A percentile compares a stretch with the other conserved stretches of the same genome.
phyloP scores from a whole-genome alignment of 2,329 filamentous ascomycete genomes.

The Penicillium fuscoglaucum region DNA sequence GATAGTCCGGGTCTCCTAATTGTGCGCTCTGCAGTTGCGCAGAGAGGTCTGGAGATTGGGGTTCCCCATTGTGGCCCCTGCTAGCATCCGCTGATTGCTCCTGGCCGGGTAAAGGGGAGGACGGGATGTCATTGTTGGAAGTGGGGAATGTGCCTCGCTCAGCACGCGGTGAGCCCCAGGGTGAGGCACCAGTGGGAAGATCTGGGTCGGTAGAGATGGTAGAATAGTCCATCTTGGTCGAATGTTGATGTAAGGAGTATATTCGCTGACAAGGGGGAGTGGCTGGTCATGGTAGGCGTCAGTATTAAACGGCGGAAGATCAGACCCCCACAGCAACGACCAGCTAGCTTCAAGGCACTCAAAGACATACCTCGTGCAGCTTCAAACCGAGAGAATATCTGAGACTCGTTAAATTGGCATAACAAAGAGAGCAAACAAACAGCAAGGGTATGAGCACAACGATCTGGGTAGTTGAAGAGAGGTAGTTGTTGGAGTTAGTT shows the following conservation, averaged over 20 bases:
- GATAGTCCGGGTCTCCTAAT: conserved; percentile 39
- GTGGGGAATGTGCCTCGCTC: conserved; percentile 44
- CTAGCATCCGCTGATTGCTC: conserved; percentile 36
- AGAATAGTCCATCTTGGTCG: conserved; percentile 64
- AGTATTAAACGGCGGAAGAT: conserved; percentile 25
- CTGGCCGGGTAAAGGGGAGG: conserved; percentile 44
- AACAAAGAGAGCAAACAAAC: conserved; percentile 3
- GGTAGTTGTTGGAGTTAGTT: conserved; percentile 14
- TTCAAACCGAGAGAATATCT: conserved; percentile 6
- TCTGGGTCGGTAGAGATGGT: conserved; percentile 58
- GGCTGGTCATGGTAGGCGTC: conserved; percentile 27
- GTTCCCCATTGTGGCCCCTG: conserved; percentile 20
- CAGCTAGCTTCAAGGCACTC: conserved; percentile 16
- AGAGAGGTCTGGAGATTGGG: conserved; percentile 48
- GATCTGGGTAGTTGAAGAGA: conserved; percentile 1
- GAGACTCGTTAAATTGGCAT: conserved; percentile 10
- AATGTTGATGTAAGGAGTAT: conserved; percentile 20
- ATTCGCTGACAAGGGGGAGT: conserved; percentile 21
- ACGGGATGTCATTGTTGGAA: conserved; percentile 40
- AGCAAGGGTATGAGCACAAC: conserved; percentile 2
- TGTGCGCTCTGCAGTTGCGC: conserved; percentile 44
- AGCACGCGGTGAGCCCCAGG: conserved; percentile 63
- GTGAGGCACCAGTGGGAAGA: conserved; percentile 59
- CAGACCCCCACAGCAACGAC: conserved; percentile 21
- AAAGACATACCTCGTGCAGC: conserved; percentile 21